Percentiles rank a stretch among this genome's conserved stretches.
phyloP scores from a whole-genome alignment of 768 basidiomycete species.

The Leccinum rimulosum region DNA sequence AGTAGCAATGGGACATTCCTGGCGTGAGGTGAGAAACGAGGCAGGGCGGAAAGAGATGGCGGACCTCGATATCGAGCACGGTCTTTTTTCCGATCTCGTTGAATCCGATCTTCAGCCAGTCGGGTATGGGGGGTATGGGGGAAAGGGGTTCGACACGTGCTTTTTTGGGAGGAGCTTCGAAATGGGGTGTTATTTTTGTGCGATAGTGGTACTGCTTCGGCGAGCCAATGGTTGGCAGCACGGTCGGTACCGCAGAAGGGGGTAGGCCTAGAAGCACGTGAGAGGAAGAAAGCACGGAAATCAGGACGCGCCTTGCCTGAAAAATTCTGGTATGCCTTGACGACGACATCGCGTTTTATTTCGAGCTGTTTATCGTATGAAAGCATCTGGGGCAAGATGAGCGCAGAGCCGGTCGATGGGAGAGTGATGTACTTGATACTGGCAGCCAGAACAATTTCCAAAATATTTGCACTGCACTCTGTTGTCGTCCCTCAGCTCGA shows the following conservation, averaged over 20 bases:
- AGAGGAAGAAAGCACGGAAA: constrained; percentile 25
- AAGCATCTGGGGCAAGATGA: constrained; percentile 58
- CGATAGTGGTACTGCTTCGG: constrained; percentile 90
- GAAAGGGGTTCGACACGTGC: constrained; percentile 12
- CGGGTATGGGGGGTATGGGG: constrained; percentile 37
- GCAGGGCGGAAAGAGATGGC: neutral
- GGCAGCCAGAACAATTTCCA: constrained; percentile 87
- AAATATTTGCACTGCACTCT: constrained; percentile 83
- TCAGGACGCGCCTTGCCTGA: constrained; percentile 34
- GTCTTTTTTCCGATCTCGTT: constrained; percentile 71
- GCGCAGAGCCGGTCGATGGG: neutral
- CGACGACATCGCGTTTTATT: constrained; percentile 81
- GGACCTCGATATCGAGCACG: constrained; percentile 89
- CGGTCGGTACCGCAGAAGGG: constrained; percentile 53
- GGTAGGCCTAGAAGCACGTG: constrained; percentile 42
- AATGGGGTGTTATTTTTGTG: constrained; percentile 97
- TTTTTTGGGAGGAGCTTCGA: constrained; percentile 68
- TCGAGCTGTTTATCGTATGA: constrained; percentile 84
- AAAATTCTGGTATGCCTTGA: constrained; percentile 80
- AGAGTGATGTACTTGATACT: constrained; percentile 68
- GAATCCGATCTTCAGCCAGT: constrained; percentile 88
- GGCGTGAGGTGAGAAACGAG: neutral
- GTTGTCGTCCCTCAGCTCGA: constrained; percentile 59
- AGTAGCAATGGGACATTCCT: constrained; percentile 94
- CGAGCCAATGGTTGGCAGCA: constrained; percentile 76